phyloP scores from a whole-genome alignment of 108 stramenopile genomes.

The Chaetoceros muelleri region DNA sequence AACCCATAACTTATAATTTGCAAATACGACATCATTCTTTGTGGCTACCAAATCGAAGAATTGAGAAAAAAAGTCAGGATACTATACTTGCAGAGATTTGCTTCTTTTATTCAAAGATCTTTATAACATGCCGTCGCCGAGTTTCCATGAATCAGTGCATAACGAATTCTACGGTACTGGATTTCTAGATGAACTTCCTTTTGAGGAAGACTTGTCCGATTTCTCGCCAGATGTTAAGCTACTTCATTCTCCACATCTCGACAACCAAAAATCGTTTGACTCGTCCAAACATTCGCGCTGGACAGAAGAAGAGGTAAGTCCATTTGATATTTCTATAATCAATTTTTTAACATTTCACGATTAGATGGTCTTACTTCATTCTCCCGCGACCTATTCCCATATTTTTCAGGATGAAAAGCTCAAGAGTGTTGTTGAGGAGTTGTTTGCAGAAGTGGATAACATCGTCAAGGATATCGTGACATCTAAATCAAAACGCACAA shows the following conservation, averaged over 20 bases:
- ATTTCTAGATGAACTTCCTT: not conserved
- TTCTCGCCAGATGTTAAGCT: not conserved
- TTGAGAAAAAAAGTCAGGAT: no score
- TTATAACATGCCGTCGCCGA: no score
- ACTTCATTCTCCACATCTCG: not conserved
- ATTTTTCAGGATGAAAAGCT: not conserved
- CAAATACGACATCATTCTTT: no score
- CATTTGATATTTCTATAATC: not conserved
- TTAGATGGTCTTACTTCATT: not conserved
- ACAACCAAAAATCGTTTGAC: not conserved
- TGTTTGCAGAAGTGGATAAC: not conserved
- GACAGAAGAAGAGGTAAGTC: constrained; percentile 2
- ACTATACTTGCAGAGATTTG: no score
- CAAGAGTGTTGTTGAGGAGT: not conserved
- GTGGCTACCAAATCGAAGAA: no score
- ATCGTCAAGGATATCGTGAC: not conserved
- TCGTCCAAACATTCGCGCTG: not conserved
- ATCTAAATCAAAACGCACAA: not conserved
- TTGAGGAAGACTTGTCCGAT: not conserved
- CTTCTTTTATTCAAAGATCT: no score
- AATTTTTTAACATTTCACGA: not conserved
- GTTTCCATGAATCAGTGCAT: no score
- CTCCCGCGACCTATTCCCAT: not conserved
- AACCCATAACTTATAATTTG: no score
- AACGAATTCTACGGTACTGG: not conserved